Percentiles rank a stretch among this genome's conserved stretches.
These are phyloP conservation scores for Phytophthora citricola DNA, from an alignment of 352 stramenopile genomes.

Conservation along the genomic window DNA sequence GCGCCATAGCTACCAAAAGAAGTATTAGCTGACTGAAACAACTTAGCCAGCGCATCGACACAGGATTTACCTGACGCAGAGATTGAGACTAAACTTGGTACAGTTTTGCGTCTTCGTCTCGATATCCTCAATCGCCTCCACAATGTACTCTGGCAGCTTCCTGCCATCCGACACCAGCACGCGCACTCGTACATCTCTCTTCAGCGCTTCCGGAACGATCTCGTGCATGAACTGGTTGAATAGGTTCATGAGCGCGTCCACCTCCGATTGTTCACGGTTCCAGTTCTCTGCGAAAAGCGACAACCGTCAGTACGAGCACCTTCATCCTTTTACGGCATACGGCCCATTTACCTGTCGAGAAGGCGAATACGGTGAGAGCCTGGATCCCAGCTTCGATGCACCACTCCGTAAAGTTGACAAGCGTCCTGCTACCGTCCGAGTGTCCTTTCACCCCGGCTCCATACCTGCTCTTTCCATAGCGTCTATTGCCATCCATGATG, in stretches of 20 bases:
- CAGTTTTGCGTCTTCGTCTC: constrained; percentile 90
- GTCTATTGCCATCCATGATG: constrained; percentile 97
- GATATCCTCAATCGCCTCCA: constrained; percentile 78
- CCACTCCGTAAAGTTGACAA: constrained; percentile 97
- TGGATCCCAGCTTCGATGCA: constrained; percentile 93
- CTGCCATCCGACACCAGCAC: constrained; percentile 88
- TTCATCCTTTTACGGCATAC: neutral
- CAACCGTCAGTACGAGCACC: constrained; percentile 5
- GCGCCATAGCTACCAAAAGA: constrained; percentile 91
- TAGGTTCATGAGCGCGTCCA: constrained; percentile 92
- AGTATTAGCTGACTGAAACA: constrained; percentile 8
- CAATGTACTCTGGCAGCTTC: constrained; percentile 75
- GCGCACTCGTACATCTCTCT: constrained; percentile 92
- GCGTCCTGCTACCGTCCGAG: constrained; percentile 94
- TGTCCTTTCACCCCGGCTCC: constrained; percentile 88
- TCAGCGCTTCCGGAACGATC: constrained; percentile 88
- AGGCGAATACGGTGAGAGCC: constrained; percentile 95
- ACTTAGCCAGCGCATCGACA: constrained; percentile 3
- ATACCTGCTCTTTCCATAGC: constrained; percentile 91
- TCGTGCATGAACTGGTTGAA: constrained; percentile 97
- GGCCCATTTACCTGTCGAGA: constrained; percentile 85
- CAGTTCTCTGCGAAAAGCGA: constrained; percentile 89
- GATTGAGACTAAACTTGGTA: constrained; percentile 80
- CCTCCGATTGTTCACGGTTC: constrained; percentile 90
- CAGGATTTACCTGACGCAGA: constrained; percentile 73